Conservation (phyloP, 225 moss, liverwort and hornwort species). For the Takakia lepidozioides region DNA sequence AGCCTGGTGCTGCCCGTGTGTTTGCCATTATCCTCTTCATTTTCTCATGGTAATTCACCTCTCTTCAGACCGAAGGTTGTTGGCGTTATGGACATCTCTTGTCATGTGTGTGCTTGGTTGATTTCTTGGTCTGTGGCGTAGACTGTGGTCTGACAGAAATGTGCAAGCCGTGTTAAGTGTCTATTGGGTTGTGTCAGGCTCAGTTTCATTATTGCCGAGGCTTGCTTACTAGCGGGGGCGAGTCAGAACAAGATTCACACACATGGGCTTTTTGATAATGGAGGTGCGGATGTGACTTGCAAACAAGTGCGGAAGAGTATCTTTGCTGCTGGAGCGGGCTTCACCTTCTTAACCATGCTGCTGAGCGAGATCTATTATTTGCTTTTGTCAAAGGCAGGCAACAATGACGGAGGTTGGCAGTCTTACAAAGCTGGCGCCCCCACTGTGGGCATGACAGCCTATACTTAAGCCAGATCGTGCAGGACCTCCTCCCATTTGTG, state of each 20-base stretch:
- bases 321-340: conserved; percentile 41
- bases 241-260: conserved; percentile 43
- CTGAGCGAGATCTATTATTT: conserved; percentile 40
- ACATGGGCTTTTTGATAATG: conserved; percentile 12
- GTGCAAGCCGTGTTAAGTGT: no score
- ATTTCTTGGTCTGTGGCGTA: no score
- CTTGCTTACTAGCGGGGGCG: conserved; percentile 33
- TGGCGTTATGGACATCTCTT: no score
- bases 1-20: no score
- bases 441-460: conserved; percentile 37
- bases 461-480: conserved; percentile 11
- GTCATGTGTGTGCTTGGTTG: no score
- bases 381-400: conserved; percentile 33
- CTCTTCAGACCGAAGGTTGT: no score
- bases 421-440: conserved; percentile 14
- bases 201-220: conserved; percentile 33
- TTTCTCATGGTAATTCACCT: no score
- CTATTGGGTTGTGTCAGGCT: no score
- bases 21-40: no score
- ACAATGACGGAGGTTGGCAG: conserved; percentile 25
- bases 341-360: conserved; percentile 32
- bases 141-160: no score
- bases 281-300: conserved; percentile 24
- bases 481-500: no score
- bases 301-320: conserved; percentile 30